These are phyloP conservation scores for Andrographis paniculata DNA, from an alignment of 305 asterid genomes.

Conservation along the genomic window DNA sequence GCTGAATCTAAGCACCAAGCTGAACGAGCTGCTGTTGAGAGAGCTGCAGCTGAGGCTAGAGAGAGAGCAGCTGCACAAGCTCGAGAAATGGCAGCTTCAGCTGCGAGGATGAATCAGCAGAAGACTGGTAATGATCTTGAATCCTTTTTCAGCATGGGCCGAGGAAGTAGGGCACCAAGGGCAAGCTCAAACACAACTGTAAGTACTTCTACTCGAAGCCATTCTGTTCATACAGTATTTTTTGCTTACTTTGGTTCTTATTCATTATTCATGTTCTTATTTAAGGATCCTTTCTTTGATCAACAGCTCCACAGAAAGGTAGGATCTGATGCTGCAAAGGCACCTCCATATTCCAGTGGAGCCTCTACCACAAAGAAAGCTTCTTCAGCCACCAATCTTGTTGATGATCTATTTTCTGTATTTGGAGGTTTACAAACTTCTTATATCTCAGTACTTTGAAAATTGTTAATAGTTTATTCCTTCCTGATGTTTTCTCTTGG, in stretches of 20 bases:
- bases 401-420: conserved; percentile 90
- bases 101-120: conserved; percentile 72
- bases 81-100: conserved; percentile 58
- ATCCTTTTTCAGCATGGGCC: conserved; percentile 76
- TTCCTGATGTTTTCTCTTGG: conserved; percentile 21
- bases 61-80: conserved; percentile 28
- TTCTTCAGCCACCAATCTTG: conserved; percentile 66
- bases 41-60: conserved; percentile 40
- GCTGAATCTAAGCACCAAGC: conserved; percentile 74
- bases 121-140: conserved; percentile 78
- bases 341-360: conserved; percentile 49
- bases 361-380: conserved; percentile 75
- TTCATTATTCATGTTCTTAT: background rate
- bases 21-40: conserved; percentile 79
- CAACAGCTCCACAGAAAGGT: conserved; percentile 53
- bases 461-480: conserved; percentile 17
- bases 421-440: conserved; percentile 54
- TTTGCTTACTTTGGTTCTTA: background rate
- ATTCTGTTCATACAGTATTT: background rate
- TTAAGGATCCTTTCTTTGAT: conserved; percentile 27
- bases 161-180: conserved; percentile 94
- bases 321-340: conserved; percentile 61
- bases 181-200: conserved; percentile 62
- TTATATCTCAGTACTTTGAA: conserved; percentile 10
- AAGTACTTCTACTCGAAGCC: conserved; percentile 33